phyloP scores from a whole-genome alignment of 768 basidiomycete genomes.

The Mycena sanguinolenta region DNA sequence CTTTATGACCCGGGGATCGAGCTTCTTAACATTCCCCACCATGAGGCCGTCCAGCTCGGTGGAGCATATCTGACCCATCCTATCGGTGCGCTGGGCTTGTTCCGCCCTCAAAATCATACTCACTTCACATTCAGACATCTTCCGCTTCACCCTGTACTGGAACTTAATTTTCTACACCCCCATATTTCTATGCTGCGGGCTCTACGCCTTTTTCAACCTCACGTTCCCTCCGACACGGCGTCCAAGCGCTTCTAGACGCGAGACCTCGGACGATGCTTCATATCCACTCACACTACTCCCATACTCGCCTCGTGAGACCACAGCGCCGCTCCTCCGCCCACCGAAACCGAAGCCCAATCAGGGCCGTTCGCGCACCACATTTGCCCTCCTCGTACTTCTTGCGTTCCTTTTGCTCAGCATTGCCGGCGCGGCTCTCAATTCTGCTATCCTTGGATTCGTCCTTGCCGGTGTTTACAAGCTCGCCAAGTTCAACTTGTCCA shows the following conservation, averaged over 20 bases:
- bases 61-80: slow-evolving; percentile 59
- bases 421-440: slow-evolving; percentile 43
- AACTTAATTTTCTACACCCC: slow-evolving; percentile 64
- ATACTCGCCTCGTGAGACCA: slow-evolving; percentile 32
- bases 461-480: slow-evolving; percentile 60
- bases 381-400: slow-evolving; percentile 61
- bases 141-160: slow-evolving; percentile 69
- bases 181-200: slow-evolving; percentile 61
- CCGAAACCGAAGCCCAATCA: slow-evolving; percentile 48
- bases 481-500: slow-evolving; percentile 64
- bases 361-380: slow-evolving; percentile 60
- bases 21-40: slow-evolving; percentile 58
- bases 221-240: slow-evolving; percentile 57
- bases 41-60: slow-evolving; percentile 53
- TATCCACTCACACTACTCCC: slow-evolving; percentile 33
- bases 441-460: slow-evolving; percentile 61
- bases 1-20: slow-evolving; percentile 66
- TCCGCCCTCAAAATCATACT: background rate
- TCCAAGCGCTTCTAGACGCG: slow-evolving; percentile 6
- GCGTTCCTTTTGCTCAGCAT: slow-evolving; percentile 57
- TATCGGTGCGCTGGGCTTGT: slow-evolving; percentile 46
- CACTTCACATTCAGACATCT: slow-evolving; percentile 52
- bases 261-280: slow-evolving; percentile 20
- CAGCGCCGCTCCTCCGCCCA: slow-evolving; percentile 28
- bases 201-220: slow-evolving; percentile 66